Conservation (phyloP, 2,329 filamentous ascomycete genomes). For the Colletotrichum sojae region DNA sequence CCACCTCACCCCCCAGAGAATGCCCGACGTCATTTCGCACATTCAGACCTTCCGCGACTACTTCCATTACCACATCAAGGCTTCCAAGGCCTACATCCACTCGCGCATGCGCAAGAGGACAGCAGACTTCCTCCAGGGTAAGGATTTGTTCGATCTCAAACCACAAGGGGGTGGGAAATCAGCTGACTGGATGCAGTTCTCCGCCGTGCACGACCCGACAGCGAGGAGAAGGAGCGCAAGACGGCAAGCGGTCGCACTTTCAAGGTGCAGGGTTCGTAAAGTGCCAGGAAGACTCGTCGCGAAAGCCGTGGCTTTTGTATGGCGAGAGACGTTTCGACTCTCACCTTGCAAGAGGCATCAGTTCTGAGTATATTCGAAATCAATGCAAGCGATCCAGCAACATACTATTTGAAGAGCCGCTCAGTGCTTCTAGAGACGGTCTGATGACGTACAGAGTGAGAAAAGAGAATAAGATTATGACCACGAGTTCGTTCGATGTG, state of each 20-base stretch:
- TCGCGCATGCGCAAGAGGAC: constrained; percentile 98
- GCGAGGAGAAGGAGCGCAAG: constrained; percentile 97
- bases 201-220: constrained; percentile 93
- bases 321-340: neutral
- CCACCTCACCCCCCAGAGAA: constrained; percentile 90
- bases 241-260: constrained; percentile 97
- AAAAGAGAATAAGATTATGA: constrained; percentile 33
- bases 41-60: constrained; percentile 99
- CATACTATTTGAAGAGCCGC: neutral
- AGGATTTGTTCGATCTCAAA: constrained; percentile 45
- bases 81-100: constrained; percentile 99
- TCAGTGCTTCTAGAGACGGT: neutral
- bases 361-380: neutral
- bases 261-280: constrained; percentile 63
- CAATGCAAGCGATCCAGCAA: constrained; percentile 21
- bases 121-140: constrained; percentile 97
- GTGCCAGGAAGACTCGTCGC: neutral
- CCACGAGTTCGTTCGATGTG: neutral
- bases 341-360: neutral
- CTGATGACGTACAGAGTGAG: neutral
- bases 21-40: constrained; percentile 96
- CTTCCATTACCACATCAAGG: constrained; percentile 99
- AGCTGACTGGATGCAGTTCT: constrained; percentile 73
- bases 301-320: neutral
- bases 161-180: neutral